Conservation (phyloP, 192 early-diverging fungal species). For the Tieghemiomyces parasiticus region DNA sequence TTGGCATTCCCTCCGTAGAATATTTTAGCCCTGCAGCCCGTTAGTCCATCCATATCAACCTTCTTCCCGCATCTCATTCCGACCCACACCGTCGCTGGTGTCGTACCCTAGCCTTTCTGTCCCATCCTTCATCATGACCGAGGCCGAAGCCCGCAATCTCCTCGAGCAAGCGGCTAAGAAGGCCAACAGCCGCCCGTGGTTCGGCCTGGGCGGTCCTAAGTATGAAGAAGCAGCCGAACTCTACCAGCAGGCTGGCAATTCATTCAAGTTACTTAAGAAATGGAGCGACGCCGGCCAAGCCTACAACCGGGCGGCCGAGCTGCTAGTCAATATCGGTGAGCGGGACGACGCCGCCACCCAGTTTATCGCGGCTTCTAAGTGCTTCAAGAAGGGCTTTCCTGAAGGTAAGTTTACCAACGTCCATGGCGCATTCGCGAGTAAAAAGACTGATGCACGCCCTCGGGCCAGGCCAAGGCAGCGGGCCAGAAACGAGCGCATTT, state of each 20-base stretch:
- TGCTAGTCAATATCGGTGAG: conserved; percentile 59
- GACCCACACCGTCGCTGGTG: too few species aligned
- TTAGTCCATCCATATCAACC: too few species aligned
- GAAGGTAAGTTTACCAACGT: conserved; percentile 27
- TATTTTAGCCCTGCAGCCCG: too few species aligned
- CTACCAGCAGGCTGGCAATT: conserved; percentile 80
- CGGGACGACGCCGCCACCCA: conserved; percentile 72
- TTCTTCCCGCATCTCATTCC: too few species aligned
- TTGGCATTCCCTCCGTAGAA: too few species aligned
- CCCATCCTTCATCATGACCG: conserved; percentile 20
- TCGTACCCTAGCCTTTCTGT: not conserved
- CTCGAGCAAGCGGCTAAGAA: conserved; percentile 58
- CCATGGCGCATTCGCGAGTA: too few species aligned
- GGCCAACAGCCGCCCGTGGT: conserved; percentile 44
- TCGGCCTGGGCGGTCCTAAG: conserved; percentile 57
- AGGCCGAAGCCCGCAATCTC: conserved; percentile 39
- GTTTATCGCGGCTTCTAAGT: conserved; percentile 79
- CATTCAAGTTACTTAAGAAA: conserved; percentile 83
- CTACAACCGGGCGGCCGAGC: conserved; percentile 68
- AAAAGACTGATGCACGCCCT: too few species aligned
- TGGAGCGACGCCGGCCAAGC: conserved; percentile 92
- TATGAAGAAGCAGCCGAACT: conserved; percentile 91
- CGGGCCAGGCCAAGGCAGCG: too few species aligned
- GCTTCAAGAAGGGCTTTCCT: conserved; percentile 73
- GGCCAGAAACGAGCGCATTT: too few species aligned